These are phyloP conservation scores for Clavulina sp. DNA, from an alignment of 768 basidiomycete species.

Conservation along the genomic window DNA sequence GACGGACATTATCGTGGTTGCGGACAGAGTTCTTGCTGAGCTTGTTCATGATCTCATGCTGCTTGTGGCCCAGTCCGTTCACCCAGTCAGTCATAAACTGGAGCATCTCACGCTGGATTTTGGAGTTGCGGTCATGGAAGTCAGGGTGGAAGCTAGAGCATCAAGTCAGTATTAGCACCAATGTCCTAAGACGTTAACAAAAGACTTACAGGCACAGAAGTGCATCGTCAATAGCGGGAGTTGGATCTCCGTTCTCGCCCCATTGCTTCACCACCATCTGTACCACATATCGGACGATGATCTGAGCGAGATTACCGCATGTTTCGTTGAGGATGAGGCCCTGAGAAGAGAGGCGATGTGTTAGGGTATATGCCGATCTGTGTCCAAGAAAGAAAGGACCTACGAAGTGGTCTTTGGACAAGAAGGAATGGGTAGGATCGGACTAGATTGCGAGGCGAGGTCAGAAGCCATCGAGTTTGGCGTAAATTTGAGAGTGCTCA, in stretches of 20 bases:
- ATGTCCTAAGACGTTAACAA: neutral
- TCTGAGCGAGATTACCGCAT: slow-evolving; percentile 51
- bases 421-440: slow-evolving; percentile 55
- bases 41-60: slow-evolving; percentile 34
- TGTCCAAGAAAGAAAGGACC: too few relatives aligned
- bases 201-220: slow-evolving; percentile 43
- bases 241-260: slow-evolving; percentile 36
- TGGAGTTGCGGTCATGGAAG: slow-evolving; percentile 46
- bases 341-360: neutral
- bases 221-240: slow-evolving; percentile 40
- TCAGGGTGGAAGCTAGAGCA: slow-evolving; percentile 64
- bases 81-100: slow-evolving; percentile 49
- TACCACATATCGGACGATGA: slow-evolving; percentile 47
- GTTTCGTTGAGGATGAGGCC: slow-evolving; percentile 55
- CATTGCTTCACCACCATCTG: slow-evolving; percentile 28
- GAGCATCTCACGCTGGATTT: slow-evolving; percentile 62
- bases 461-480: slow-evolving; percentile 68
- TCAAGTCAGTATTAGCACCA: neutral
- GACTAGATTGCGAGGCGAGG: slow-evolving; percentile 22
- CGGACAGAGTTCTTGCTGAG: slow-evolving; percentile 50
- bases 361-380: slow-evolving; percentile 4
- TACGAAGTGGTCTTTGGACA: slow-evolving; percentile 45
- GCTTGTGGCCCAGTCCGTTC: slow-evolving; percentile 29
- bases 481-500: slow-evolving; percentile 56
- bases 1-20: slow-evolving; percentile 52